Conservation (phyloP, 2,329 filamentous ascomycete species). For the Lachnellula hyalina region DNA sequence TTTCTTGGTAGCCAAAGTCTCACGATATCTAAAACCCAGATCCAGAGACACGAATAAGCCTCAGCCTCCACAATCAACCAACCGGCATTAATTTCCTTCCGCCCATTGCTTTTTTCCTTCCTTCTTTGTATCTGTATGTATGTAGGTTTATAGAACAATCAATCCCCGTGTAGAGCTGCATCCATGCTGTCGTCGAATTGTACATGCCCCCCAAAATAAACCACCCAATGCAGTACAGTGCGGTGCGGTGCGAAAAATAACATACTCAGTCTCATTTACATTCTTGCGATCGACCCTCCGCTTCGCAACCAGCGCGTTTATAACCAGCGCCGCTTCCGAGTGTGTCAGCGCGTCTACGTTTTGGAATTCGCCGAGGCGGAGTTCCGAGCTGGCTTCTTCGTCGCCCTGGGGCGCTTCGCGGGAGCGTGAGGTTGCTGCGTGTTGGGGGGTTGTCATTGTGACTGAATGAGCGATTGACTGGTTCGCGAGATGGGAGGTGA, state of each 20-base stretch:
- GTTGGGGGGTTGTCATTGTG: background rate
- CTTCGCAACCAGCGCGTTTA: conserved; percentile 82
- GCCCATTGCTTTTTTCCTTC: too few relatives aligned
- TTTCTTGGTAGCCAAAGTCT: background rate
- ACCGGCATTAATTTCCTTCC: too few relatives aligned
- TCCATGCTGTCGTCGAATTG: too few relatives aligned
- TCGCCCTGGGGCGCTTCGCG: conserved; percentile 69
- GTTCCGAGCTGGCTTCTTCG: conserved; percentile 76
- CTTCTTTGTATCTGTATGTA: background rate
- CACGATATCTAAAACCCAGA: background rate
- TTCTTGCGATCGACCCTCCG: conserved; percentile 75
- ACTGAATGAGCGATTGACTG: background rate
- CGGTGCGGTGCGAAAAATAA: conserved; percentile 15
- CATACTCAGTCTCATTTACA: conserved; percentile 77
- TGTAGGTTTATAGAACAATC: too few relatives aligned
- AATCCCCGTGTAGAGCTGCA: too few relatives aligned
- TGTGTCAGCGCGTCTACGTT: conserved; percentile 87
- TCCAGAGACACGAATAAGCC: background rate
- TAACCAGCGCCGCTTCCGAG: conserved; percentile 85
- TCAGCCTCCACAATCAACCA: background rate
- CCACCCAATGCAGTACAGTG: background rate
- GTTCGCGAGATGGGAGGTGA: background rate
- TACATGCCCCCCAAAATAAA: too few relatives aligned
- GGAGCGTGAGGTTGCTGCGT: conserved; percentile 49
- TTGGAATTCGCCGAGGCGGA: conserved; percentile 91